These are phyloP conservation scores for Yamadazyma songkhlaensis DNA, from an alignment of 1,139 yeast species.

Conservation along the genomic window DNA sequence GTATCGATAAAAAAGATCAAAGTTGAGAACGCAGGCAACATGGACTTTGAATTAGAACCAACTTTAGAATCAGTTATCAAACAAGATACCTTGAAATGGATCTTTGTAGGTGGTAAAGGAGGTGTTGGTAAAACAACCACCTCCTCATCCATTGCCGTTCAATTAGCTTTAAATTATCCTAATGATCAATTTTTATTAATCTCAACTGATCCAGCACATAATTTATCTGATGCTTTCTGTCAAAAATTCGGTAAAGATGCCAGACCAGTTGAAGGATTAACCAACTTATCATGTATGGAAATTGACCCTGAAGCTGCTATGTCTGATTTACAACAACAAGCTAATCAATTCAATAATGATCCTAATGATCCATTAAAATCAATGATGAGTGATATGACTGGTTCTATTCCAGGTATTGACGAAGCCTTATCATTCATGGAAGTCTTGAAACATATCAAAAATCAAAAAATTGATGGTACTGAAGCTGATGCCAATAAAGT, in stretches of 20 bases:
- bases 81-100: constrained; percentile 84
- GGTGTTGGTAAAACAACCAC: constrained; percentile 99
- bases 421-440: constrained; percentile 98
- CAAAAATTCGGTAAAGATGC: constrained; percentile 98
- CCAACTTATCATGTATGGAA: constrained; percentile 94
- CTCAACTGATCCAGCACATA: constrained; percentile 98
- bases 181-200: constrained; percentile 79
- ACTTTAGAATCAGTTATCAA: constrained; percentile 61
- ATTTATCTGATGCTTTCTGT: constrained; percentile 94
- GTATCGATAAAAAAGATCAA: background rate
- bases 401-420: constrained; percentile 95
- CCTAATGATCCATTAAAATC: constrained; percentile 60
- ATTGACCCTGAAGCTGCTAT: constrained; percentile 94
- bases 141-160: constrained; percentile 92
- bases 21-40: constrained; percentile 10
- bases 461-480: constrained; percentile 45
- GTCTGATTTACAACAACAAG: constrained; percentile 77
- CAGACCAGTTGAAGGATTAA: constrained; percentile 82
- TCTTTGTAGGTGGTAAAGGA: constrained; percentile 98
- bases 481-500: constrained; percentile 26
- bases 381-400: constrained; percentile 89
- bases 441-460: constrained; percentile 92
- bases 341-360: constrained; percentile 53
- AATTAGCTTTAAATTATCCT: constrained; percentile 78
- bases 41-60: constrained; percentile 60